Base-by-base conservation (phyloP, 1,284 basidiomycete species). In the Phellinidium pouzarii region DNA sequence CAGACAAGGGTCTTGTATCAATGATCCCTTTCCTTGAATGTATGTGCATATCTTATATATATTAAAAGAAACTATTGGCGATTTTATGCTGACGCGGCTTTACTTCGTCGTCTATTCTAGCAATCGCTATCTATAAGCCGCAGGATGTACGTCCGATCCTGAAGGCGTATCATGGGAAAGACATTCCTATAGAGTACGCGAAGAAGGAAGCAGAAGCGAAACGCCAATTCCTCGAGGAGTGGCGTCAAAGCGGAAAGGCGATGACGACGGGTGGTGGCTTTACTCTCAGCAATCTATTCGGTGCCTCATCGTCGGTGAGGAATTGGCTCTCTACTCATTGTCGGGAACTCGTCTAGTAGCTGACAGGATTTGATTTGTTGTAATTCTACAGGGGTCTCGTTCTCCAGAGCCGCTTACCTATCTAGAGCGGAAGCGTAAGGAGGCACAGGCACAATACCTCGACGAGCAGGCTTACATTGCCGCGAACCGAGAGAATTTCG, bases 1-100 rank as follows among this genome's bases (percentile, higher is more conserved):
- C 76, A 23, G 92, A 95, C 66, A 81, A 74, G 60, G 92, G 91
- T 1, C 79, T 99, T 19, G 68, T 99, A 9, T 87, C 86, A 9
- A 78, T 97, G 73, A 93, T 99, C 59, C 94, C 95, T 0, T 98
- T 98, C 84, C 79, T 99, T 6, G 95, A 99, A 73, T 93, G 92
- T 93, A 66, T 46, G 86, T 75, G 9, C 31, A n/a, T n/a, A n/a
- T n/a, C n/a, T n/a, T n/a, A n/a, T 27, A 12, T 37, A 8, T 34
- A 11, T 14, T 23, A 27, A 25, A 11, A 19, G 57, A 17, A 42
- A 9, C 3, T 42, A 17, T 9, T 14, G 8, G 41, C 3, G 4
- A 27, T 19, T 52, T 41, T 56, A 41, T 59, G 57, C 11, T 52
- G 43, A 49, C 27, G 12, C 37, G 27, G 25, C n/a, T 25, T 31